Base-by-base conservation (phyloP, 148 eudicot genomes). In the Cornus florida region DNA sequence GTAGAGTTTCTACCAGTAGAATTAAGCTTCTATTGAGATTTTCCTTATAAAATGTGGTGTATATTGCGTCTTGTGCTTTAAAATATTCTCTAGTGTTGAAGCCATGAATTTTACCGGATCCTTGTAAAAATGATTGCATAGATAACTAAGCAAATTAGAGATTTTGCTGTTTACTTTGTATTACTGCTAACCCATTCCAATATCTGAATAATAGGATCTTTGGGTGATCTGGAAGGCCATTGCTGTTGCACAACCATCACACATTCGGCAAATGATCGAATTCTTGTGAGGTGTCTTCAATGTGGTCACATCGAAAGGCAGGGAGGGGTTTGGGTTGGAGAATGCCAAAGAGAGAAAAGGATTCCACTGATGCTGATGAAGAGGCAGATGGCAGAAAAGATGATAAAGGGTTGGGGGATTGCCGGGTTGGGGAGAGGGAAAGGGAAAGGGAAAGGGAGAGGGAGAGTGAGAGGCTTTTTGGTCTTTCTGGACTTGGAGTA, bases 401-500 rank as follows among this genome's bases (percentile, higher is more conserved):
- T 69, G 80, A 86, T 7, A 6, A 85, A 60, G 20, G 84, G 82
- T 1, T 72, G 67, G 13, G 13, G 87, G 85, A 9, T 76, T 76
- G 82, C 73, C 82, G 50, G 64, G 73, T 11, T 74, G 80, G 10
- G 11, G 76, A 28, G 28, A 19, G 77, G 70, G 43, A 12, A 67
- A 8, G 16, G 68, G n/a, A n/a, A n/a, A n/a, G n/a, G n/a, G n/a
- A n/a, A n/a, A n/a, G n/a, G n/a, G 43, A 12, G 60, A 8, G 16
- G 68, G 28, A 28, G 28, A 28, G 28, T 28, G 84, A 87, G 82
- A 76, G 87, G 81, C 76, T 86, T 89, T 81, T 80, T 89, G 66
- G 87, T 87, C 85, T 87, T 89, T 73, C 83, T 88, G 60, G 86
- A 80, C 75, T 87, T 89, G 67, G 90, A 85, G 88, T 87, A 87